A percentile compares a stretch with the other conserved stretches of the same genome.
phyloP scores from a whole-genome alignment of 78 protist species.

The Guillardia theta region DNA sequence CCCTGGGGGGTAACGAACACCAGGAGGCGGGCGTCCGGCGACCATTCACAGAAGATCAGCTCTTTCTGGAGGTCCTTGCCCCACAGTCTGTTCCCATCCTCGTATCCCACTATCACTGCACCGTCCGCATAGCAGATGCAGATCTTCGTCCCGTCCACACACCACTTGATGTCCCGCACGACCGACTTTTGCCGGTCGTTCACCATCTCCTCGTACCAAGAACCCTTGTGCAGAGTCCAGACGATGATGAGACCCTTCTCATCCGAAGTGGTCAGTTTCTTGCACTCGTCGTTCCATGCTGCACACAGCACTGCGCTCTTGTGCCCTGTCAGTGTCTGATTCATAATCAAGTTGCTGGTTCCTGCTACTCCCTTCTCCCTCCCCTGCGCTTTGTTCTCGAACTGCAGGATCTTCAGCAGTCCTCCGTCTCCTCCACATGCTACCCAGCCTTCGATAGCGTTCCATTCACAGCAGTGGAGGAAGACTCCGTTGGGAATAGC shows the following conservation, averaged over 20 bases:
- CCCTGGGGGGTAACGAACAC: conserved; percentile 17
- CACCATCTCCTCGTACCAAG: conserved; percentile 88
- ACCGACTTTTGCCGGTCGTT: conserved; percentile 72
- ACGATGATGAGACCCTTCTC: conserved; percentile 76
- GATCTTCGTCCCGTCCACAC: conserved; percentile 69
- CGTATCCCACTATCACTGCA: conserved; percentile 76
- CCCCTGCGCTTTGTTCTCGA: conserved; percentile 6
- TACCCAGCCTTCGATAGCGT: conserved; percentile 71
- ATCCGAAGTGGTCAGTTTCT: conserved; percentile 77
- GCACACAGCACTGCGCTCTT: not conserved
- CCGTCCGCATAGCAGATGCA: conserved; percentile 82
- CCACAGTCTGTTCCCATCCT: conserved; percentile 79
- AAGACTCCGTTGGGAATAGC: conserved; percentile 74
- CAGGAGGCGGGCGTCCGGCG: conserved; percentile 64
- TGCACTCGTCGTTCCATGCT: conserved; percentile 73
- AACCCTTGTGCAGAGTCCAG: conserved; percentile 72
- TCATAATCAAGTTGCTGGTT: conserved; percentile 63
- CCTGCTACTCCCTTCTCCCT: not conserved
- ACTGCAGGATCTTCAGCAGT: conserved; percentile 65
- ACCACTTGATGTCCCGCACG: conserved; percentile 76
- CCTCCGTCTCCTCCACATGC: conserved; percentile 85
- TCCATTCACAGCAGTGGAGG: conserved; percentile 72
- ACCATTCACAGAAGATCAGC: conserved; percentile 68
- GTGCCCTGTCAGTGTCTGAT: conserved; percentile 80
- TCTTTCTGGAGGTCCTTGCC: conserved; percentile 56